Base-by-base conservation (phyloP, 805 yeast genomes). In the Barnettozyma vustinii region DNA sequence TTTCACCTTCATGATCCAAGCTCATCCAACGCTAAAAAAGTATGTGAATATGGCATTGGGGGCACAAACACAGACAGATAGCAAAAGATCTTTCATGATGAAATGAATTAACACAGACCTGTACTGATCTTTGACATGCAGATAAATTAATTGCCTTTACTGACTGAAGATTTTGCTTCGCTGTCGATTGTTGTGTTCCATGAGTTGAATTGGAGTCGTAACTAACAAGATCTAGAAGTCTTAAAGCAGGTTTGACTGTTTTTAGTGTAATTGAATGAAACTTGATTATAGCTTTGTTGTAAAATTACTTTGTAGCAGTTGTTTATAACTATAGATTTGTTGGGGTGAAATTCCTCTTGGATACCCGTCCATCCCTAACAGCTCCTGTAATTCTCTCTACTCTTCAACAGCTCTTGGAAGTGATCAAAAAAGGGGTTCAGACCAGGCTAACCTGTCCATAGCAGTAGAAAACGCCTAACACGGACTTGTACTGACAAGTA, bases 101-200 rank as follows among this genome's bases (percentile, higher is more conserved):
- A 74, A 54, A 68, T 52, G 67, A 65, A 71, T 68, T 64, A 65
- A 67, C 79, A 76, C 81, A 76, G 81, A 76, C 81, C 81, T 76
- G 81, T 73, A 73, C 81, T 72, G 76, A 76, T 63, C 60, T 53
- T 51, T 52, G 55, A 50, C 40, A 49, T 67, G 70, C 68, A 60
- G 71, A 67, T 54, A 65, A 62, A 58, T 52, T 50, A 58, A 36
- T 67, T 69, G 71, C 71, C 69, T 58, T 55, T 50, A 30, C 65
- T 61, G 64, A 42, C n/a, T 30, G 45, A 33, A 32, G 32, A 30
- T 21, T 9, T 19, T 32, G 9, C 39, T 30, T 30, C 12, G 33
- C 33, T 30, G 16, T 30, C 12, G 7, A 30, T 30, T 30, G 16
- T 30, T 30, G 7, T 30, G 33, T 13, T 15, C 12, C 5, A 9